A percentile compares a stretch with the other conserved stretches of the same genome.
Conservation (phyloP, 768 basidiomycete species). For the Amanita rimosa region DNA sequence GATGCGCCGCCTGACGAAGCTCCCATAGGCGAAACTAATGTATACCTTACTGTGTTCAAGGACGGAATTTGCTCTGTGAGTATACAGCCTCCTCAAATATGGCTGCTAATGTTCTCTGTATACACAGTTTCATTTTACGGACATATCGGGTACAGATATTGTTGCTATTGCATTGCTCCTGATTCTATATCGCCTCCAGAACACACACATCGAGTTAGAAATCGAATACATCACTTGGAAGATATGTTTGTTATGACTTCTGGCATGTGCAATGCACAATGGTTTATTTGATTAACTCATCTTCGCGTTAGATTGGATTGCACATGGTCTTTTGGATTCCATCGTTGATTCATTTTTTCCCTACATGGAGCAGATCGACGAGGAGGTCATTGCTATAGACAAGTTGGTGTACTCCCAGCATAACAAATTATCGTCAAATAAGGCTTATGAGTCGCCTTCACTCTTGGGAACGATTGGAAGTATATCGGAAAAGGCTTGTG, state of each 20-base stretch:
- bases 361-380: slow-evolving; percentile 67
- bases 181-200: slow-evolving; percentile 27
- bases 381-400: slow-evolving; percentile 72
- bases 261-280: slow-evolving; percentile 29
- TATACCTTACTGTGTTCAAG: slow-evolving; percentile 84
- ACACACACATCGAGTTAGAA: slow-evolving; percentile 68
- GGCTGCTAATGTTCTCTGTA: not conserved
- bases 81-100: slow-evolving; percentile 6
- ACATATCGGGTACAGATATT: slow-evolving; percentile 47
- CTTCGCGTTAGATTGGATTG: slow-evolving; percentile 72
- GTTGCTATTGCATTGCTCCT: not conserved
- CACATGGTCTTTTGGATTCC: slow-evolving; percentile 85
- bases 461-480: not conserved
- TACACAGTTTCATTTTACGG: slow-evolving; percentile 78
- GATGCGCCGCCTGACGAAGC: slow-evolving; percentile 23
- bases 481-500: not conserved
- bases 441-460: not conserved
- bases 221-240: slow-evolving; percentile 54
- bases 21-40: slow-evolving; percentile 60
- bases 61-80: slow-evolving; percentile 76
- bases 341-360: slow-evolving; percentile 93
- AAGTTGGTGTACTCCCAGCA: slow-evolving; percentile 40
- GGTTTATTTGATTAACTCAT: not conserved
- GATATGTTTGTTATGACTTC: slow-evolving; percentile 59
- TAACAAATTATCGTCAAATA: not conserved